Conservation (phyloP, 2,329 filamentous ascomycete genomes). For the Fusarium nygamai region DNA sequence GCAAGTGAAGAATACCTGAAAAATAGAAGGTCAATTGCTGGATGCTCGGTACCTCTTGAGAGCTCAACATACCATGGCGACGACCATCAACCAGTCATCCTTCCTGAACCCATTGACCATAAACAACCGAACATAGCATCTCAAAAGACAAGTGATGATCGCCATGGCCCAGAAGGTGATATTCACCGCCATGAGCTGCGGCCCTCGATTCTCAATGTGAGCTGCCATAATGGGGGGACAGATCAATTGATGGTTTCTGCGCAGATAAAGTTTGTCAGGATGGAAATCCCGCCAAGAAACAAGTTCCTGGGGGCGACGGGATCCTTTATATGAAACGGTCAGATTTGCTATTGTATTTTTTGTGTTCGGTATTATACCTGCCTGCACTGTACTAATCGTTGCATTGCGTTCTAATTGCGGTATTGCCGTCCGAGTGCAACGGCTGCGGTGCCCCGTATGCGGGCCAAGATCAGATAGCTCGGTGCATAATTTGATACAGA, state of each 20-base stretch:
- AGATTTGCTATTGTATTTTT: background rate
- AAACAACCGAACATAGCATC: slow-evolving; percentile 47
- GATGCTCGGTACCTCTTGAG: background rate
- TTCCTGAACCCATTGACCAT: slow-evolving; percentile 49
- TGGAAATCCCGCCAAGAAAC: background rate
- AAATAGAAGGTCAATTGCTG: slow-evolving; percentile 19
- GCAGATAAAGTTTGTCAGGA: slow-evolving; percentile 11
- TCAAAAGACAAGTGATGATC: slow-evolving; percentile 41
- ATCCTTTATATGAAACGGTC: slow-evolving; percentile 15
- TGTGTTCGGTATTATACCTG: background rate
- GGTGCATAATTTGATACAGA: background rate
- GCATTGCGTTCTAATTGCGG: background rate
- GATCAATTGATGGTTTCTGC: background rate
- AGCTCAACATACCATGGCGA: slow-evolving; percentile 42
- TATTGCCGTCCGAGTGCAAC: slow-evolving; percentile 5
- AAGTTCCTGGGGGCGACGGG: background rate
- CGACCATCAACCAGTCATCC: slow-evolving; percentile 52
- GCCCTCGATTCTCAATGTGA: slow-evolving; percentile 43
- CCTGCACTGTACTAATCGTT: background rate
- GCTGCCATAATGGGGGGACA: slow-evolving; percentile 19
- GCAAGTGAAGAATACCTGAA: slow-evolving; percentile 37
- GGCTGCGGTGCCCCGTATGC: slow-evolving; percentile 40
- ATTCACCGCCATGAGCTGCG: slow-evolving; percentile 47
- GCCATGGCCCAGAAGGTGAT: slow-evolving; percentile 42
- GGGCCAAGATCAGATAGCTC: background rate